Conservation (phyloP, 108 stramenopile genomes). For the Phaeodactylum tricornutum region DNA sequence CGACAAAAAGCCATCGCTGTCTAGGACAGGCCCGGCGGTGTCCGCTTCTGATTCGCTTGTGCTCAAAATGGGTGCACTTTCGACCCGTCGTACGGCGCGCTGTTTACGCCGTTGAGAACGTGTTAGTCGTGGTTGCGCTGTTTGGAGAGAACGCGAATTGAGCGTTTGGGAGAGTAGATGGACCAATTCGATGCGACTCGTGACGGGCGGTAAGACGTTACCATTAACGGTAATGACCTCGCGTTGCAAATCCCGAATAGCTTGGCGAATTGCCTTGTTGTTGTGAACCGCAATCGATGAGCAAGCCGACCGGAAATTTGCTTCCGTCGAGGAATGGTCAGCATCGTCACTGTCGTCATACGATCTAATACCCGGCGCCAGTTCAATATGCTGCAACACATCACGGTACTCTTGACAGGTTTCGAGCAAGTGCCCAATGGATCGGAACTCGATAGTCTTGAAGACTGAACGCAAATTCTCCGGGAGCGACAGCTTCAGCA, state of each 20-base stretch:
- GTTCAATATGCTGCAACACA: constrained; percentile 54
- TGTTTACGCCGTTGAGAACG: neutral
- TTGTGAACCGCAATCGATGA: constrained; percentile 18
- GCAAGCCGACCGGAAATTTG: too few species aligned
- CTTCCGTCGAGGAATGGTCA: too few species aligned
- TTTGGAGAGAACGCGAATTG: constrained; percentile 27
- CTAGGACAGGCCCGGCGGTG: neutral
- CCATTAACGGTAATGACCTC: constrained; percentile 83
- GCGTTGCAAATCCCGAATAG: constrained; percentile 66
- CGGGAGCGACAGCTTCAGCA: constrained; percentile 44
- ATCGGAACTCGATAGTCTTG: constrained; percentile 65
- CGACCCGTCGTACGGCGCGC: neutral
- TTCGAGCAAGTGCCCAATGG: constrained; percentile 76
- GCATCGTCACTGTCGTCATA: neutral
- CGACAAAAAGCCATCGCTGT: neutral
- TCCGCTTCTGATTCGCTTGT: neutral
- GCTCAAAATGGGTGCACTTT: neutral
- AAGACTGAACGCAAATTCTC: constrained; percentile 48
- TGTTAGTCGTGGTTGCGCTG: neutral
- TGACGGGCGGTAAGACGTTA: constrained; percentile 62
- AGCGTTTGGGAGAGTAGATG: constrained; percentile 44
- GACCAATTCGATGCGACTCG: constrained; percentile 56
- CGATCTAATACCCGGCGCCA: constrained; percentile 32
- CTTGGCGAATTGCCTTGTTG: constrained; percentile 49
- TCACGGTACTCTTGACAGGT: constrained; percentile 54